These are phyloP conservation scores for Kregervanrija fluxuum DNA, from an alignment of 805 yeast species.

Conservation along the genomic window DNA sequence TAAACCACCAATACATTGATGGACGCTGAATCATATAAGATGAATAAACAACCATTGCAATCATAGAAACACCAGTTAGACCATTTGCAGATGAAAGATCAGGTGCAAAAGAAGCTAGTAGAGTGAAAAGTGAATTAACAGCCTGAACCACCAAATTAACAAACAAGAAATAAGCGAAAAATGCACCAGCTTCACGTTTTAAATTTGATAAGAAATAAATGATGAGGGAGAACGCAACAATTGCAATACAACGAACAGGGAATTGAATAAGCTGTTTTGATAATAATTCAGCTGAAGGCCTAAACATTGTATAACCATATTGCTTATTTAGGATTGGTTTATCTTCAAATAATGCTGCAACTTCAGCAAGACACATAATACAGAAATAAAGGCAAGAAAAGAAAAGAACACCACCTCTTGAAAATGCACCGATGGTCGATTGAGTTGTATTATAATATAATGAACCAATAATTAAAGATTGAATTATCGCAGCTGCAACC, in stretches of 20 bases:
- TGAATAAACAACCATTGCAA: conserved; percentile 50
- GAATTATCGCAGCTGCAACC: conserved; percentile 44
- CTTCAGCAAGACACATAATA: conserved; percentile 55
- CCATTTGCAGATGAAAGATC: conserved; percentile 52
- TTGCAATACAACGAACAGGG: conserved; percentile 48
- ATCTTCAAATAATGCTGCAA: conserved; percentile 48
- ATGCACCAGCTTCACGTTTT: conserved; percentile 46
- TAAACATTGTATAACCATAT: conserved; percentile 53
- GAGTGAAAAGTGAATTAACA: conserved; percentile 46
- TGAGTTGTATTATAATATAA: conserved; percentile 45
- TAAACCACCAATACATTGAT: conserved; percentile 56
- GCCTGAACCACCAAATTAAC: conserved; percentile 32
- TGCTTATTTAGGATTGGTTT: conserved; percentile 63
- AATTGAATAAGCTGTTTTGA: conserved; percentile 49
- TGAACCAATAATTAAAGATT: conserved; percentile 56
- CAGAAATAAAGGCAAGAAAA: conserved; percentile 55
- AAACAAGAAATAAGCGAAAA: conserved; percentile 42
- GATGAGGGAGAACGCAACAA: conserved; percentile 38
- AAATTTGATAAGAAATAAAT: conserved; percentile 48
- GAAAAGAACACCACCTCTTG: conserved; percentile 59
- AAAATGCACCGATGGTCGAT: conserved; percentile 48
- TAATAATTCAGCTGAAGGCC: conserved; percentile 58
- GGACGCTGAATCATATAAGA: conserved; percentile 57
- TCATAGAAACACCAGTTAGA: conserved; percentile 46
- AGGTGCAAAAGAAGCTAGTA: conserved; percentile 44